Conservation (phyloP, 169 alveolate species). For the Plasmodium vinckei region DNA sequence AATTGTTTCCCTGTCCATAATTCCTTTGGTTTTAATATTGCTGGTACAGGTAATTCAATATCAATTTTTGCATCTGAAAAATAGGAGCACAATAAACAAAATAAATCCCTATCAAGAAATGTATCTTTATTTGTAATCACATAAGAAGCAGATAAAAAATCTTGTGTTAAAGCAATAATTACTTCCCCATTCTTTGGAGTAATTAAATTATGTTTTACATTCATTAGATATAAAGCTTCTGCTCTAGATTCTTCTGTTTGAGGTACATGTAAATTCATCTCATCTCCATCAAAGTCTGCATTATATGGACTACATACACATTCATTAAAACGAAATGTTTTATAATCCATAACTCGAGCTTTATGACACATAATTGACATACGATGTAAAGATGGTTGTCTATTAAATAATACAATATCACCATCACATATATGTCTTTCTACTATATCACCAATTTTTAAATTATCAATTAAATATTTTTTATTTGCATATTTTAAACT, state of each 20-base stretch:
- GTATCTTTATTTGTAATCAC: constrained; percentile 96
- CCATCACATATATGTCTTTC: constrained; percentile 98
- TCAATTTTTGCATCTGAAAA: constrained; percentile 93
- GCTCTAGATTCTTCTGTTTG: constrained; percentile 98
- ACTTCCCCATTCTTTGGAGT: constrained; percentile 99
- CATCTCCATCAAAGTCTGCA: constrained; percentile 99
- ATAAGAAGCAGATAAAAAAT: constrained; percentile 92
- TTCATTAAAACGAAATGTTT: constrained; percentile 97
- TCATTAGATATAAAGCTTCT: constrained; percentile 95
- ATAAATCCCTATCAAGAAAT: constrained; percentile 93
- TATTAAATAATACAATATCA: constrained; percentile 98
- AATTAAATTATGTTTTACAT: constrained; percentile 94
- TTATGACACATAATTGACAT: constrained; percentile 98
- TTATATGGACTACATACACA: constrained; percentile 99
- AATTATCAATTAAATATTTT: constrained; percentile 85
- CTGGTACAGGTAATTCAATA: constrained; percentile 95
- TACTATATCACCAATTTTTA: constrained; percentile 96
- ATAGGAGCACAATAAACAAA: constrained; percentile 92
- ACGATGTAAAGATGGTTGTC: constrained; percentile 99
- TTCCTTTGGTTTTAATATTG: constrained; percentile 95
- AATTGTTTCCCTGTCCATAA: constrained; percentile 99
- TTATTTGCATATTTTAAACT: constrained; percentile 90
- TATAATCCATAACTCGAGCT: constrained; percentile 95
- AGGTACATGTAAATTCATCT: constrained; percentile 99
- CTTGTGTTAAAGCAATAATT: constrained; percentile 96